Evolutionary conservation across 2,329 filamentous ascomycete genomes (phyloP), one percentile per base, ranked within the genome.

Genomic region (Cladosporium sp.): DNA sequence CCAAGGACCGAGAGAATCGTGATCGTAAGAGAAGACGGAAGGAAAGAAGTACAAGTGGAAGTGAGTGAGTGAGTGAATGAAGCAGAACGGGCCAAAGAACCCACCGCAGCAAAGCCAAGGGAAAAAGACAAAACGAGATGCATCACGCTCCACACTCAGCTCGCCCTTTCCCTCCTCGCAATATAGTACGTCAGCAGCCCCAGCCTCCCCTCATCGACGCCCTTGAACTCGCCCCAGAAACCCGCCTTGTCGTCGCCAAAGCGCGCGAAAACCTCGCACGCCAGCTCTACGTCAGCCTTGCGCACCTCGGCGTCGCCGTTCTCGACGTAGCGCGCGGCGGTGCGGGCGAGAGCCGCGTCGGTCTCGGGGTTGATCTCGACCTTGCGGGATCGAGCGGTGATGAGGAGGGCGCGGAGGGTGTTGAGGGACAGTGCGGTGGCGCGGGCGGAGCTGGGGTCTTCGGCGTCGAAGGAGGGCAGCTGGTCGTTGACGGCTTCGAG

Each of bases 131-230:
- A 38, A 11, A 38, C n/a, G 35, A n/a, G 16, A 38, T 9, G 8
- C 35, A 9, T 9, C 35, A 14, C 4, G 9, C n/a, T 38, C 35
- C 11, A 31, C 6, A 1, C 16, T 43, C 14, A 50, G 16, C 18
- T 43, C 9, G 52, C 45, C 4, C 40, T 37, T 38, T 54, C 82
- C 66, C 77, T 76, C 75, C 85, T 85, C 38, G 87, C 86, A 63
- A 90, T 85, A 68, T 90, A 91, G 66, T 91, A 91, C 9, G 85
- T 90, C 61, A 91, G 83, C 56, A 91, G 68, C 59, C 84, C 89
- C 73, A 89, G 81, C 18, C 86, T 82, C 58, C 88, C 86, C 58
- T 89, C 86, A 63, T 81, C 79, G 32, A 87, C 76, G 0, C 72
- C 73, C 55, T 59, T 58, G 54, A 90, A 74, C 19, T 78, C 77